Conservation (phyloP, 371 early-diverging fungal genomes). For the Mortierella sp. region DNA sequence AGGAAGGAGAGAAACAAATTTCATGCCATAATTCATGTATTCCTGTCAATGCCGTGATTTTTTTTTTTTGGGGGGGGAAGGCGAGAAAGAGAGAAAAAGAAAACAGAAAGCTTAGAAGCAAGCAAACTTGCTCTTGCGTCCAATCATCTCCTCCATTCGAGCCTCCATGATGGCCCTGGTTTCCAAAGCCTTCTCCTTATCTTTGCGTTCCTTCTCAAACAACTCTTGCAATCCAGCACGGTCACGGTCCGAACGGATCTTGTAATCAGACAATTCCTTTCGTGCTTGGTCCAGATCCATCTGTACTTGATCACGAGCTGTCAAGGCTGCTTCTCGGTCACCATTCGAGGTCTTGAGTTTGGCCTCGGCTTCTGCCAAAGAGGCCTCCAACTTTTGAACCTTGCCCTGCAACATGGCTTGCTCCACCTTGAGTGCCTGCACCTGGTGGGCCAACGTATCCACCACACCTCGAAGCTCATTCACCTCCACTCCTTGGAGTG, state of each 20-base stretch:
- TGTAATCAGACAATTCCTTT: slow-evolving; percentile 15
- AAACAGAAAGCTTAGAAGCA: slow-evolving; percentile 29
- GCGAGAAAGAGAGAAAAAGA: not conserved
- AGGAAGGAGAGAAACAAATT: not conserved
- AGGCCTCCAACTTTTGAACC: slow-evolving; percentile 33
- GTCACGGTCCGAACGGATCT: slow-evolving; percentile 26
- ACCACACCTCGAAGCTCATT: slow-evolving; percentile 47
- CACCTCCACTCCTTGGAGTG: slow-evolving; percentile 43
- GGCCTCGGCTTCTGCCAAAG: slow-evolving; percentile 41
- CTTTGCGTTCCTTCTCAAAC: slow-evolving; percentile 25
- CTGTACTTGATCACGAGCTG: slow-evolving; percentile 14
- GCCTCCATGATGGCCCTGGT: slow-evolving; percentile 41
- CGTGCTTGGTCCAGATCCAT: slow-evolving; percentile 21
- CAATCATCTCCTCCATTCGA: slow-evolving; percentile 44
- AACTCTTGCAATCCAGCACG: slow-evolving; percentile 15
- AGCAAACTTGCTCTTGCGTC: slow-evolving; percentile 44
- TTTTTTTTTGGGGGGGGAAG: no score
- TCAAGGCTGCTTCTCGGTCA: not conserved
- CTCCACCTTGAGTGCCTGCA: slow-evolving; percentile 47
- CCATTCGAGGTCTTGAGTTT: slow-evolving; percentile 12
- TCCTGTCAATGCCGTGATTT: not conserved
- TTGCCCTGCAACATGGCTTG: slow-evolving; percentile 50
- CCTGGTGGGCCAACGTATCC: slow-evolving; percentile 47
- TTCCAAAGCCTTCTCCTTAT: slow-evolving; percentile 41
- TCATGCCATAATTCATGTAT: not conserved